Conservation (phyloP, 2,329 filamentous ascomycete genomes). For the Didymellaceae sp. region DNA sequence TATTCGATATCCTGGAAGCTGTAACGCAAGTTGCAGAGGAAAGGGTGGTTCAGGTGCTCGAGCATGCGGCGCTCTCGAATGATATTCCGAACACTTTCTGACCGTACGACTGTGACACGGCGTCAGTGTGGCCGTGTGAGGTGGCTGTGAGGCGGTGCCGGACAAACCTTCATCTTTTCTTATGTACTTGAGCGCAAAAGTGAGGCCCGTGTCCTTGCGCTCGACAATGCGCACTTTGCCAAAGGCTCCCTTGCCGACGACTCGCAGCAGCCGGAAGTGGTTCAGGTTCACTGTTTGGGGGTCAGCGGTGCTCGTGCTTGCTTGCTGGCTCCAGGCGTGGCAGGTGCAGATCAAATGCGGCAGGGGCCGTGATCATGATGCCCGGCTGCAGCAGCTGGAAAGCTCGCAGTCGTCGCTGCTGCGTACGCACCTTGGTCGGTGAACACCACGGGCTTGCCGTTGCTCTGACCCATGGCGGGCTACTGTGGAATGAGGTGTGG, state of each 20-base stretch:
- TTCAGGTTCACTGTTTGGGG: slow-evolving; percentile 81
- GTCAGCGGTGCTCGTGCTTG: slow-evolving; percentile 24
- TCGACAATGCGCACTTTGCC: slow-evolving; percentile 99
- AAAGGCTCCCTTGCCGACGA: slow-evolving; percentile 97
- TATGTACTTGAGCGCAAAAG: slow-evolving; percentile 97
- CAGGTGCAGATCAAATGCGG: slow-evolving; percentile 4
- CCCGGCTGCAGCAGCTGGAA: background rate
- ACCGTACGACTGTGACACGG: slow-evolving; percentile 78
- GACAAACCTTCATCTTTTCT: slow-evolving; percentile 92
- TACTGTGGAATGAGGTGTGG: slow-evolving; percentile 19
- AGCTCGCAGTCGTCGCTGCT: background rate
- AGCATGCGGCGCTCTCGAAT: slow-evolving; percentile 97
- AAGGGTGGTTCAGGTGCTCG: slow-evolving; percentile 96
- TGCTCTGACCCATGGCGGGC: slow-evolving; percentile 84
- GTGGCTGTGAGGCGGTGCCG: slow-evolving; percentile 1
- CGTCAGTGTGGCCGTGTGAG: slow-evolving; percentile 30
- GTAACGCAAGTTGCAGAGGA: slow-evolving; percentile 97
- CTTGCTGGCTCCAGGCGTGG: slow-evolving; percentile 2
- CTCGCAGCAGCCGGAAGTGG: slow-evolving; percentile 92
- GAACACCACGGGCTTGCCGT: slow-evolving; percentile 90
- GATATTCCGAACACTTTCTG: slow-evolving; percentile 97
- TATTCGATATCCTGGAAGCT: slow-evolving; percentile 99
- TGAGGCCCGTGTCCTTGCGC: slow-evolving; percentile 90
- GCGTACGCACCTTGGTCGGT: slow-evolving; percentile 81
- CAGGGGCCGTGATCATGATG: background rate